Base-by-base conservation (phyloP, 2,329 filamentous ascomycete species). In the Fusarium ramigenum region DNA sequence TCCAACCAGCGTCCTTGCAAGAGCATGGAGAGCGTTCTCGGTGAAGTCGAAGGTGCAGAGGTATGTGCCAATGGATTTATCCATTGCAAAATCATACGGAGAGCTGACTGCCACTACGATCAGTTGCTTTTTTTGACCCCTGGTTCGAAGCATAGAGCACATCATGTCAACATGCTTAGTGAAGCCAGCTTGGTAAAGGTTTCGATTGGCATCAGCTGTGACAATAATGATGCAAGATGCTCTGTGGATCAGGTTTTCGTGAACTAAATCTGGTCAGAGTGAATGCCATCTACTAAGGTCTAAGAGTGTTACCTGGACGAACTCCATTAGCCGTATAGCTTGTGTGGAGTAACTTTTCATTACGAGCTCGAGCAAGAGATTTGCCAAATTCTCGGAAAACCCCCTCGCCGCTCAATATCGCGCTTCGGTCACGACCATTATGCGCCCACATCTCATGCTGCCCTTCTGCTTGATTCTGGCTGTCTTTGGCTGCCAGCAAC, bases 21-120 rank as follows among this genome's bases (percentile, higher is more conserved):
- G 85, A 2, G 95, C 93, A 69, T 93, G 91, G 84, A 98, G 90
- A 23, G 96, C 95, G 12, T 93, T 96, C 77, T 98, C 96, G 1
- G 96, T 98, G 78, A 97, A 98, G 83, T 98, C 95, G 81, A 97
- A 98, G 0, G 95, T 97, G 84, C 96, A 98, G 44, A 98, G 88
- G 78, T 98, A 98, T 2, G 95, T 97, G 10, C 93, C 93, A 44
- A 98, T 96, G 2, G 91, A 91, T 73, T 93, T 92, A 78, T 98
- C 96, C 89, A 96, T 95, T 49, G 94, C 95, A 80, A 98, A 98
- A 81, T 98, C 96, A 81, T 98, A 98, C 0, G 96, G 96, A 2
- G 95, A 98, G 82, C 95, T 97, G 75, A 97, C 95, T 2, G 96
- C 93, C 12, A 98, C 93, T 7, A 98, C 96, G 30, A 98, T 91